Evolutionary conservation across 2,329 filamentous ascomycete genomes (phyloP), one percentile per base, ranked within the genome.

Genomic region (Cytospora mali): DNA sequence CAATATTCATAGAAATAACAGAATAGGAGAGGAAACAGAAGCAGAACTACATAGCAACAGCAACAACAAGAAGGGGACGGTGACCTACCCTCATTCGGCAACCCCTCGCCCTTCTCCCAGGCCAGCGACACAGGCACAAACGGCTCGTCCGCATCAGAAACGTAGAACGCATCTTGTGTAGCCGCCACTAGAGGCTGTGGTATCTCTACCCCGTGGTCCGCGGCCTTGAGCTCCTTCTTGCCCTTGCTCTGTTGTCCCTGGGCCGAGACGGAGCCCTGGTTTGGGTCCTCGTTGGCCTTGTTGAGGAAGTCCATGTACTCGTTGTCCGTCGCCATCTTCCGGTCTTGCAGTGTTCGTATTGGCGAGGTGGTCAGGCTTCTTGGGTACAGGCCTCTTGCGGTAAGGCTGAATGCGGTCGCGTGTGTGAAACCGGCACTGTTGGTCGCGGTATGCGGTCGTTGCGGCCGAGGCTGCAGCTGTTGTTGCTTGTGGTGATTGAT

Each of bases 291-390:
- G 78, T 96, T 96, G 59, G 92, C 92, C 79, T 95, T 95, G 73
- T 95, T 84, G 62, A 97, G 81, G 73, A 97, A 97, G 64, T 89
- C 81, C 76, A 88, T 85, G 80, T 97, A 97, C 66, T 90, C 89
- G 65, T 90, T 87, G 81, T 97, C 92, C 59, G 87, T 88, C 9
- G 87, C 85, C 89, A 91, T 92, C 18, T 62, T 80, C 23, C 18
- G 25, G 13, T 61, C 35, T 28, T 39, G n/a, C 6, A 14, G 18
- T 11, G 7, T 16, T 39, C 31, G 9, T 7, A 39, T 25, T 0
- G 59, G 31, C 31, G 35, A 49, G 28, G 29, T 23, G 31, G 21
- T 25, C 18, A 63, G 35, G 21, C 18, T 42, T 33, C 55, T 46
- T 23, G 7, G 46, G n/a, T 13, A 27, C 28, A 28, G 33, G 6